These are phyloP conservation scores for Cyberlindnera nakhonratchasimensis DNA, from an alignment of 805 yeast species.

Conservation along the genomic window DNA sequence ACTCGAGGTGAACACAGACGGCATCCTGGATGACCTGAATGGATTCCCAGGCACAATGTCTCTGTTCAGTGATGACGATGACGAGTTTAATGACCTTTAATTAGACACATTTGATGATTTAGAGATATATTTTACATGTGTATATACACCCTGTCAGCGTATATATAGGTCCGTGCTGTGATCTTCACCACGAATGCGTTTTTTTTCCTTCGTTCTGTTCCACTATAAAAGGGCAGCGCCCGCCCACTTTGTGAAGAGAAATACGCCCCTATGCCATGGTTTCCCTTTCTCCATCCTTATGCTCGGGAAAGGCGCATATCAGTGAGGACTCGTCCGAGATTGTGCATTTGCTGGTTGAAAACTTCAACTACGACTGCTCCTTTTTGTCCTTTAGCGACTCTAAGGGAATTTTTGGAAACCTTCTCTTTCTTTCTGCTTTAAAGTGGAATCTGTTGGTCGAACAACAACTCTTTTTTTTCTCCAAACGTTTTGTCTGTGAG, in stretches of 20 bases:
- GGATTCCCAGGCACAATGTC: slow-evolving; percentile 7
- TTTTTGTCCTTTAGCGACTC: slow-evolving; percentile 10
- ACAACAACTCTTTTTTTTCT: slow-evolving; percentile 5
- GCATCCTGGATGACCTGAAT: background rate
- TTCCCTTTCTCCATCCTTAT: slow-evolving; percentile 71
- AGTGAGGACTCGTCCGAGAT: slow-evolving; percentile 99
- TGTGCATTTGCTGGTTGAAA: slow-evolving; percentile 99
- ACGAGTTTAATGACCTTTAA: slow-evolving; percentile 17
- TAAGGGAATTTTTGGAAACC: slow-evolving; percentile 28
- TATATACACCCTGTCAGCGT: slow-evolving; percentile 2
- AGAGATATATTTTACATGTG: background rate
- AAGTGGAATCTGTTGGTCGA: background rate
- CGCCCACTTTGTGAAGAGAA: background rate
- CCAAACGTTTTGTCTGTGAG: slow-evolving; percentile 11
- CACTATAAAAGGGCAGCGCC: background rate
- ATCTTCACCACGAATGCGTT: background rate
- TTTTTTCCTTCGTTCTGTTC: background rate
- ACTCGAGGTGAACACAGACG: slow-evolving; percentile 1
- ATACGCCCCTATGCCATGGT: background rate
- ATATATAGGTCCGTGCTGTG: slow-evolving; percentile 1
- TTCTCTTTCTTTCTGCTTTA: slow-evolving; percentile 8
- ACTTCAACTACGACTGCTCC: slow-evolving; percentile 93
- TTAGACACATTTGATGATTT: background rate
- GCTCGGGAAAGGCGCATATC: slow-evolving; percentile 99
- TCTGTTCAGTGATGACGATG: slow-evolving; percentile 17